Percentiles rank a stretch among this genome's conserved stretches.
These are phyloP conservation scores for Zoysia pacifica DNA, from an alignment of 176 grass and related monocot genomes.

Conservation along the genomic window DNA sequence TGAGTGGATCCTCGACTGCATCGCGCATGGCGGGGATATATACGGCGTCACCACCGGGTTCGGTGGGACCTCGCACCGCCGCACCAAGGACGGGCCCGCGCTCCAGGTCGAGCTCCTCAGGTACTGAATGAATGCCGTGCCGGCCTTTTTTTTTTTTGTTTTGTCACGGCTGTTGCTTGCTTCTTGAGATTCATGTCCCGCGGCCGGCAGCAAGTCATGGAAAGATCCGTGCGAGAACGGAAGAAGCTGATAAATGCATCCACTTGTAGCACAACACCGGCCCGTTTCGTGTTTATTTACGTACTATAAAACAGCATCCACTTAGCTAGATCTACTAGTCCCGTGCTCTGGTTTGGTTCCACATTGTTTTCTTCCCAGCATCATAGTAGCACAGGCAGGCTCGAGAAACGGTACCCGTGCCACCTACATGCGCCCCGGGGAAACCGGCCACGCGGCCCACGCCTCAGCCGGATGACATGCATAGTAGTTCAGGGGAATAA, in stretches of 20 bases:
- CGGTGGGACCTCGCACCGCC: slow-evolving; percentile 85
- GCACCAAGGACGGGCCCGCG: slow-evolving; percentile 78
- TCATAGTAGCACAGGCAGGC: too few species aligned
- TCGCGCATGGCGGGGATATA: slow-evolving; percentile 79
- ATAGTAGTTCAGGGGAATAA: too few species aligned
- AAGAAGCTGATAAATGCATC: slow-evolving; percentile 26
- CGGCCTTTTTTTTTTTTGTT: too few species aligned
- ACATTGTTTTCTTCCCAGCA: background rate
- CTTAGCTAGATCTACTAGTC: too few species aligned
- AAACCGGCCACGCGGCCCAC: background rate
- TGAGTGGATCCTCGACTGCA: slow-evolving; percentile 76
- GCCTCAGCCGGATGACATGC: background rate
- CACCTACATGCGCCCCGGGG: background rate
- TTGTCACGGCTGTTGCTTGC: too few species aligned
- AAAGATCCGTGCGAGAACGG: background rate
- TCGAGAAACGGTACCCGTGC: background rate
- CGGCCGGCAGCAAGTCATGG: background rate
- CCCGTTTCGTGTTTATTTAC: too few species aligned
- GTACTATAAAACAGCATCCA: too few species aligned
- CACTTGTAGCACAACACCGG: too few species aligned
- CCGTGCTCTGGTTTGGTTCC: background rate
- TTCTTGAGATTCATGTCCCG: background rate
- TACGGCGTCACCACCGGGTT: slow-evolving; percentile 96
- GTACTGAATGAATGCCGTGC: slow-evolving; percentile 28
- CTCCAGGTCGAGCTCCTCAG: slow-evolving; percentile 94